Base-by-base conservation (phyloP, 2,329 filamentous ascomycete species). In the Graphilbum ipis-grandicollis region DNA sequence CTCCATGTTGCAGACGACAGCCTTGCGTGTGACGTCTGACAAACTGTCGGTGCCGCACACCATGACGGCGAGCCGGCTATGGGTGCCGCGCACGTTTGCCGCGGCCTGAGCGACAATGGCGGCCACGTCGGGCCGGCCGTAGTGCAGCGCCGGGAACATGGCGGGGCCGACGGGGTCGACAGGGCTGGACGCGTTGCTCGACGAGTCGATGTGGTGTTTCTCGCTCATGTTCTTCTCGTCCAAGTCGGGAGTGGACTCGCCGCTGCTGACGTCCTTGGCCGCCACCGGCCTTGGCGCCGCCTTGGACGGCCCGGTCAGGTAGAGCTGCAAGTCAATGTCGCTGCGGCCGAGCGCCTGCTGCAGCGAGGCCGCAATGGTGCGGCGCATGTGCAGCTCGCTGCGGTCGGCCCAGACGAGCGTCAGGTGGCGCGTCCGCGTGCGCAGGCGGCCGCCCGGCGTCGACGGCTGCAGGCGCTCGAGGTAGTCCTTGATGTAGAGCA, bases 401-500 rank as follows among this genome's bases (percentile, higher is more conserved):
- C 40, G 37, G 10, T 39, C 32, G 2, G 33, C 25, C 40, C 40
- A 42, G 3, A 42, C 32, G 12, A 42, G 28, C 6, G 37, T 39
- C 18, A 42, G 30, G 19, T n/a, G 13, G 19, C 23, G 37, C 2
- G 34, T 37, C 4, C 34, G 40, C 9, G 40, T 41, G 26, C n/a
- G 19, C 6, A 30, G 8, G 4, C 22, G 13, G 12, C 18, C 17
- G 3, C 7, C 26, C 8, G 26, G 10, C 6, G 14, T 28, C 21
- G 15, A 9, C 3, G 10, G 9, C 21, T 19, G 13, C 9, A 8
- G 32, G 5, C 33, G 34, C 7, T 23, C 18, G 14, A 40, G 22
- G 25, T 40, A 30, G 14, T 43, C 41, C n/a, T 32, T 9, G 19
- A 43, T n/a, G 18, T 40, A 40, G 4, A 34, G 39, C 17, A 35